Evolutionary conservation across 495 filamentous ascomycete genomes (phyloP).

Genomic region (Aspergillus conjunctus): DNA sequence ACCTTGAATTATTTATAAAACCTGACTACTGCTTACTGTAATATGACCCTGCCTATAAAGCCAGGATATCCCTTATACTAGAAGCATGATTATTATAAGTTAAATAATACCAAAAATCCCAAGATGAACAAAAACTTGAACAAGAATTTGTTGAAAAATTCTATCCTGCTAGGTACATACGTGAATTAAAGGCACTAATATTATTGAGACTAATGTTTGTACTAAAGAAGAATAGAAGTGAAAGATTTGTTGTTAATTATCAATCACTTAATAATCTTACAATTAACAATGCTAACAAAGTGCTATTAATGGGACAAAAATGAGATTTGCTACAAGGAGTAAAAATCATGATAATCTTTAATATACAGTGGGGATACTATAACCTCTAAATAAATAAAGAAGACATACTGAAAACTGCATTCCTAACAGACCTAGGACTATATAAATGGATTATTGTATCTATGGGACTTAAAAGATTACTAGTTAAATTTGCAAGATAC

Average conservation of each 20-base stretch:
- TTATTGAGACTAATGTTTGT: neutral
- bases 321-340: neutral
- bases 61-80: neutral
- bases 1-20: conserved; percentile 7
- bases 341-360: conserved; percentile 11
- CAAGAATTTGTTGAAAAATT: neutral
- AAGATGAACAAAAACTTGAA: neutral
- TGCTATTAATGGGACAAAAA: no score
- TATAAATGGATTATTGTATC: conserved; percentile 7
- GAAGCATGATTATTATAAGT: neutral
- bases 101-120: neutral
- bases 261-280: neutral
- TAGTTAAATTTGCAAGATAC: conserved; percentile 3
- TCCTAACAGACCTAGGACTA: neutral
- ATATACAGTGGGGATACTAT: no score
- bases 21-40: neutral
- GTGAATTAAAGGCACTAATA: conserved; percentile 3
- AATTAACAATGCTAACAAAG: conserved; percentile 8
- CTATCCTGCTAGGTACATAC: neutral
- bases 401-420: conserved; percentile 9
- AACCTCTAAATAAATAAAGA: neutral
- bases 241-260: neutral
- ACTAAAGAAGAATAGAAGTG: neutral
- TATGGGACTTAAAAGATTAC: neutral
- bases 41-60: neutral